phyloP scores from a whole-genome alignment of 106 monocot genomes.

The Hemerocallis citrina region DNA sequence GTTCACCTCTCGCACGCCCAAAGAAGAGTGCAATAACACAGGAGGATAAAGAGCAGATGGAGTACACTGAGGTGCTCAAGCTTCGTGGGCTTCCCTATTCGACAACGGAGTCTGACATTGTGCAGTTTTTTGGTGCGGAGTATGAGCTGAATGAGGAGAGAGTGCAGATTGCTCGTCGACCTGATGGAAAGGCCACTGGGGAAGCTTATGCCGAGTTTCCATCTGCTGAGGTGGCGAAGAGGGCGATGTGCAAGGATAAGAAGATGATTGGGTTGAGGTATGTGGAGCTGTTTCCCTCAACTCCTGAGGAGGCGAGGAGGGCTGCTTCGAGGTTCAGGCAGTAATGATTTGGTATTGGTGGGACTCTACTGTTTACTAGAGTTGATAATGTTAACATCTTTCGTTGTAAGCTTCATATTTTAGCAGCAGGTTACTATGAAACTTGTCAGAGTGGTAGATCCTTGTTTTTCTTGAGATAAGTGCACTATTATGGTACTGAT shows the following conservation, averaged over 20 bases:
- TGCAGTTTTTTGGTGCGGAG: slow-evolving; percentile 62
- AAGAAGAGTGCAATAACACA: slow-evolving; percentile 20
- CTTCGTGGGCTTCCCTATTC: slow-evolving; percentile 91
- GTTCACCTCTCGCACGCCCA: slow-evolving; percentile 25
- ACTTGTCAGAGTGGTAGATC: too few relatives aligned
- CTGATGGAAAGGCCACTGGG: slow-evolving; percentile 80
- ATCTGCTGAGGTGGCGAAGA: slow-evolving; percentile 53
- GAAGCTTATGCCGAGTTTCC: slow-evolving; percentile 80
- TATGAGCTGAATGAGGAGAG: slow-evolving; percentile 46
- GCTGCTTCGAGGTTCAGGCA: slow-evolving; percentile 29
- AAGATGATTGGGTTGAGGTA: slow-evolving; percentile 89
- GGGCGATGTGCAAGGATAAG: slow-evolving; percentile 83
- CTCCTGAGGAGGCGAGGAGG: slow-evolving; percentile 52
- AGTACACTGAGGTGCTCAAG: slow-evolving; percentile 77
- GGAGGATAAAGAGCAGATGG: slow-evolving; percentile 46
- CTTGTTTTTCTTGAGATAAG: too few relatives aligned
- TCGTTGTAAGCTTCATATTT: too few relatives aligned
- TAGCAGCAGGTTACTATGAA: too few relatives aligned
- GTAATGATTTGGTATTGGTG: neutral
- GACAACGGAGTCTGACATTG: slow-evolving; percentile 46
- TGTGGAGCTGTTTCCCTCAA: slow-evolving; percentile 88
- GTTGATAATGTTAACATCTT: neutral
- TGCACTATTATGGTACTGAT: too few relatives aligned
- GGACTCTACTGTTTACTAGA: neutral
- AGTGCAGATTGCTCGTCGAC: slow-evolving; percentile 50